Percentiles rank a stretch among this genome's conserved stretches.
Evolutionary conservation across 176 grass and related monocot species (phyloP).

Genomic region (Oryza coarctata): DNA sequence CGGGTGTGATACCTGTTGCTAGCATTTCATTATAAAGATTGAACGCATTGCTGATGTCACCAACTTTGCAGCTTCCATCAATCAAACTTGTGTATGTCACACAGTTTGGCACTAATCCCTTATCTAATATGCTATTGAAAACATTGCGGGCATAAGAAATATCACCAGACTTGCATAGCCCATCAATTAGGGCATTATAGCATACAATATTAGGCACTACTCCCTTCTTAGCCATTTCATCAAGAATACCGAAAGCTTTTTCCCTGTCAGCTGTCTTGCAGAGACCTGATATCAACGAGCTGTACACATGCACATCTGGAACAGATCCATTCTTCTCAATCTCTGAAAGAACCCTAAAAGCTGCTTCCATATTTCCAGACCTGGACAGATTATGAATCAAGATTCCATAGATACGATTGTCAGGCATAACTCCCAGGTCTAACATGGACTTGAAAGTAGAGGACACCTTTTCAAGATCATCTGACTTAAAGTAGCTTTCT

Average conservation of each 20-base stretch:
- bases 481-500: constrained; percentile 57
- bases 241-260: constrained; percentile 56
- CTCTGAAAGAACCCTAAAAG: constrained; percentile 61
- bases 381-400: constrained; percentile 60
- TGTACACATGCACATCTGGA: constrained; percentile 69
- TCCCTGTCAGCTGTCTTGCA: constrained; percentile 50
- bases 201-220: constrained; percentile 59
- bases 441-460: constrained; percentile 61
- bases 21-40: constrained; percentile 70
- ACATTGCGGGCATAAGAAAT: constrained; percentile 45
- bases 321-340: constrained; percentile 56
- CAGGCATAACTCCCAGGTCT: constrained; percentile 35
- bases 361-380: constrained; percentile 50
- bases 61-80: constrained; percentile 59
- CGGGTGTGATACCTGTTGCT: constrained; percentile 49
- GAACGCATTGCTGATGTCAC: constrained; percentile 50
- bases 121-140: constrained; percentile 40
- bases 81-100: constrained; percentile 71
- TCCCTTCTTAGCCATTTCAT: constrained; percentile 69
- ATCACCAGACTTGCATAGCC: constrained; percentile 67
- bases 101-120: constrained; percentile 58
- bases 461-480: constrained; percentile 49
- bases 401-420: constrained; percentile 52
- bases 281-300: constrained; percentile 65
- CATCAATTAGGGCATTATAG: constrained; percentile 63